These are phyloP conservation scores for Pichia cephalocereana DNA, from an alignment of 805 yeast species.

Conservation along the genomic window DNA sequence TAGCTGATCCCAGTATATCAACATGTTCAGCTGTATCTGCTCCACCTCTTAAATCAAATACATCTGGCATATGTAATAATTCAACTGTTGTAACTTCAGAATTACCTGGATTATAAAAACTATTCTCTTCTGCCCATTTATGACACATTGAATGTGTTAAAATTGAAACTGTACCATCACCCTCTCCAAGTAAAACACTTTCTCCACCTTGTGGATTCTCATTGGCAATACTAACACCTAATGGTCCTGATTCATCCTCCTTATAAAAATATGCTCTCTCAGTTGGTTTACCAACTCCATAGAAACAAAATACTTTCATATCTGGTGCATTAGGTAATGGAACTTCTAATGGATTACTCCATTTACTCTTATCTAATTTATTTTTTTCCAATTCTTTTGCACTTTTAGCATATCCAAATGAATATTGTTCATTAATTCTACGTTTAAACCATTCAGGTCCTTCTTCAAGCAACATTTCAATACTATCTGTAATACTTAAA, in stretches of 20 bases:
- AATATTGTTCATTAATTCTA: slow-evolving; percentile 61
- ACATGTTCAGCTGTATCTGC: slow-evolving; percentile 98
- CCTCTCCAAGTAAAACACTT: slow-evolving; percentile 82
- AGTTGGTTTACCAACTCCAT: slow-evolving; percentile 95
- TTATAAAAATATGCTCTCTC: slow-evolving; percentile 86
- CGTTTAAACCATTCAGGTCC: slow-evolving; percentile 72
- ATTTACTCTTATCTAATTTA: slow-evolving; percentile 63
- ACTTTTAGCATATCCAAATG: slow-evolving; percentile 65
- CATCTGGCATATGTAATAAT: slow-evolving; percentile 86
- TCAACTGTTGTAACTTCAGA: slow-evolving; percentile 74
- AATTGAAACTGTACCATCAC: slow-evolving; percentile 92
- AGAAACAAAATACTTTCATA: slow-evolving; percentile 78
- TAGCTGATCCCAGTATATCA: slow-evolving; percentile 90
- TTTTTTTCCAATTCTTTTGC: slow-evolving; percentile 51
- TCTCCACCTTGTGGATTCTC: slow-evolving; percentile 35
- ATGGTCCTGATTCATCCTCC: slow-evolving; percentile 45
- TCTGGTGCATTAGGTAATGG: slow-evolving; percentile 91
- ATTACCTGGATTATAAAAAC: slow-evolving; percentile 73
- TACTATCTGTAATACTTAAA: slow-evolving; percentile 56
- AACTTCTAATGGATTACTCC: slow-evolving; percentile 94
- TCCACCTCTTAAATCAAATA: slow-evolving; percentile 93
- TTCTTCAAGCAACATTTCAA: slow-evolving; percentile 52
- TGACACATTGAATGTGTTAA: slow-evolving; percentile 87
- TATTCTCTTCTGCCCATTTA: slow-evolving; percentile 63
- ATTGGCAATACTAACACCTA: slow-evolving; percentile 62